Conservation (phyloP, 345 rosid genomes). For the Salix exigua region DNA sequence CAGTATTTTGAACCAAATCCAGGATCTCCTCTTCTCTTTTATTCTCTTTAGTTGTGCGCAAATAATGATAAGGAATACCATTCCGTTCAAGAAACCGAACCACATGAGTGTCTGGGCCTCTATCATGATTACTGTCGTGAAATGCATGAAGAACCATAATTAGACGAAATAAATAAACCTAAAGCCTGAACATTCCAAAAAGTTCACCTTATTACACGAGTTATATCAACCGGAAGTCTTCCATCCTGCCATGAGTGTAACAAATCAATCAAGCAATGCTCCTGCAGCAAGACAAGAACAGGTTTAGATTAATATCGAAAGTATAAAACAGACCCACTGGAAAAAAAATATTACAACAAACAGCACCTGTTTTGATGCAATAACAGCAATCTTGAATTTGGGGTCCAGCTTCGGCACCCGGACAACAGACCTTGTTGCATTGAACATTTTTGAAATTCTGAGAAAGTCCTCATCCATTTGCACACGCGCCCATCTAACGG, state of each 20-base stretch:
- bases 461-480: constrained; percentile 74
- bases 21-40: constrained; percentile 72
- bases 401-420: constrained; percentile 79
- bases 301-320: background rate
- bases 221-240: constrained; percentile 77
- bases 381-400: constrained; percentile 78
- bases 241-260: constrained; percentile 90
- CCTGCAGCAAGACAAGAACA: constrained; percentile 42
- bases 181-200: background rate
- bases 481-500: constrained; percentile 66
- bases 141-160: constrained; percentile 8
- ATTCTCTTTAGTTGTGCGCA: constrained; percentile 50
- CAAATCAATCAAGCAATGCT: constrained; percentile 84
- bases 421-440: constrained; percentile 64
- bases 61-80: constrained; percentile 76
- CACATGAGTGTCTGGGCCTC: constrained; percentile 83
- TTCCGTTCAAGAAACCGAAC: constrained; percentile 79
- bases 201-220: constrained; percentile 80
- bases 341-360: background rate
- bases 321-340: background rate
- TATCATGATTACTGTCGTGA: constrained; percentile 71
- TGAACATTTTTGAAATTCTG: constrained; percentile 47
- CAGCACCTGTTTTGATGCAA: constrained; percentile 83
- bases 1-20: constrained; percentile 75
- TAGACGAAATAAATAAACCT: constrained; percentile 5